phyloP scores from a whole-genome alignment of 805 yeast genomes.

The Metschnikowia shivogae region DNA sequence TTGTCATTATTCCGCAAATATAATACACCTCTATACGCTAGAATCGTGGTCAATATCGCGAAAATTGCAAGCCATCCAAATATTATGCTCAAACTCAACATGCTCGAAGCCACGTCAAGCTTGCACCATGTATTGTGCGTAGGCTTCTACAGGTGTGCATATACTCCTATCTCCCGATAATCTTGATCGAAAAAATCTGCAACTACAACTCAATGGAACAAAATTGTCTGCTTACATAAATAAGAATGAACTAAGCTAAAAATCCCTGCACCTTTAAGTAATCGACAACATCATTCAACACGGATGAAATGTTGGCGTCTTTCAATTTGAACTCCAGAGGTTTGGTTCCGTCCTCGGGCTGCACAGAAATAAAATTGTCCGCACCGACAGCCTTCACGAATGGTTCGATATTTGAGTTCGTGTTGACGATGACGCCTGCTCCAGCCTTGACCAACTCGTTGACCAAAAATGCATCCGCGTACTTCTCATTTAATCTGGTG shows the following conservation, averaged over 20 bases:
- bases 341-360: constrained; percentile 16
- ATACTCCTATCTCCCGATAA: neutral
- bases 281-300: constrained; percentile 68
- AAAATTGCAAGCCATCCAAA: neutral
- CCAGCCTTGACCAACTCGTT: constrained; percentile 85
- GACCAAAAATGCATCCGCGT: constrained; percentile 57
- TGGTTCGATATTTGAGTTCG: constrained; percentile 43
- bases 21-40: neutral
- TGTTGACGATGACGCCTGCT: constrained; percentile 66
- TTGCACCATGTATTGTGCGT: neutral
- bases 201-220: no score
- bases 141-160: neutral
- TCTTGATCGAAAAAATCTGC: neutral
- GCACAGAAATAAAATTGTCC: constrained; percentile 54
- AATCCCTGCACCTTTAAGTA: constrained; percentile 81
- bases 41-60: neutral
- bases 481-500: constrained; percentile 43
- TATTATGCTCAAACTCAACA: neutral
- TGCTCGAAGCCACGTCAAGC: neutral
- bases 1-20: neutral
- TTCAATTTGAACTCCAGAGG: constrained; percentile 11
- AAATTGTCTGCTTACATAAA: neutral
- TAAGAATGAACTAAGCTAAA: neutral
- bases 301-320: constrained; percentile 21
- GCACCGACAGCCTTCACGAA: constrained; percentile 37